Evolutionary conservation across 257 asterid genomes (phyloP).

Genomic region (Eustoma russellianum): DNA sequence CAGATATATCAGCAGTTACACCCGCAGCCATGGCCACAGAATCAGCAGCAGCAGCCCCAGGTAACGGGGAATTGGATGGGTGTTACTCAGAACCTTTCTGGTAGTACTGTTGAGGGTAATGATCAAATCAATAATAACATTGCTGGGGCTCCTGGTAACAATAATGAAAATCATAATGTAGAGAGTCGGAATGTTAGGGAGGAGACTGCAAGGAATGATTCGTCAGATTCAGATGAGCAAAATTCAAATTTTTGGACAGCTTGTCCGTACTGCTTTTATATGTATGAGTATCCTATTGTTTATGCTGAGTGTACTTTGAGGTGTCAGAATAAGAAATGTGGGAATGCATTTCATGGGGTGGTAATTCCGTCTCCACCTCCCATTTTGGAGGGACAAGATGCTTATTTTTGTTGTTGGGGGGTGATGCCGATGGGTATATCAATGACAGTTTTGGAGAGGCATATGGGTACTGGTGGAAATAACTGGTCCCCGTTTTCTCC

Average conservation of each 20-base stretch:
- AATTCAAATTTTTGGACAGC: conserved; percentile 51
- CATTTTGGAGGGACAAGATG: conserved; percentile 47
- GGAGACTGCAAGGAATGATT: conserved; percentile 25
- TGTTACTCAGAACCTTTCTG: conserved; percentile 2
- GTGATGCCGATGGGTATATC: conserved; percentile 53
- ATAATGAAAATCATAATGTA: conserved; percentile 18
- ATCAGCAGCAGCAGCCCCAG: neutral
- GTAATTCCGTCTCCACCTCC: conserved; percentile 65
- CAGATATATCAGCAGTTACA: conserved; percentile 7
- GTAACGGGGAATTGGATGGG: neutral
- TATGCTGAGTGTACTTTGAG: conserved; percentile 41
- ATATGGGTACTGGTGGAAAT: conserved; percentile 17
- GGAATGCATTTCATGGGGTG: conserved; percentile 74
- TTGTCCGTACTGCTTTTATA: conserved; percentile 72
- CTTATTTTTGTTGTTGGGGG: conserved; percentile 73
- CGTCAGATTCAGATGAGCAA: conserved; percentile 12
- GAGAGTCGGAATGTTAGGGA: conserved; percentile 13
- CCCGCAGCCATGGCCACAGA: conserved; percentile 10
- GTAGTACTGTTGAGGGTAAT: conserved; percentile 12
- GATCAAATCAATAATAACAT: conserved; percentile 15
- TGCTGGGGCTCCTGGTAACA: conserved; percentile 20
- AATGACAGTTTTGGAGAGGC: conserved; percentile 31
- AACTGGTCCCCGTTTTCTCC: conserved; percentile 86
- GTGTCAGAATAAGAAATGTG: conserved; percentile 75
- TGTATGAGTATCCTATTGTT: conserved; percentile 23